Evolutionary conservation across 1,139 yeast genomes (phyloP), one percentile per base, ranked within the genome.

Genomic region (Magnusiomyces ingens): DNA sequence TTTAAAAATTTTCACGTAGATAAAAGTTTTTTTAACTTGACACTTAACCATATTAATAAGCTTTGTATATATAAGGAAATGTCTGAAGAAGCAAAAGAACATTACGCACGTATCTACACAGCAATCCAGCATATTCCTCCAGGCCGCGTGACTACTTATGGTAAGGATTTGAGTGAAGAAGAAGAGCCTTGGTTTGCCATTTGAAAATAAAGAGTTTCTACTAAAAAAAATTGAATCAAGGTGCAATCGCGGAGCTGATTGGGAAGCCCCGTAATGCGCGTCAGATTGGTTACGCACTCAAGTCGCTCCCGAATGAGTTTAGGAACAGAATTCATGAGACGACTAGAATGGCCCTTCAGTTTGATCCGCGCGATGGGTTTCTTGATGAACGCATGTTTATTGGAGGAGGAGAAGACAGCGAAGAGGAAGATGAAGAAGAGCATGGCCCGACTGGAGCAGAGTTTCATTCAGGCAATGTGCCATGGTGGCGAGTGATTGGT

Each of bases 401-500:
- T 3, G 36, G 22, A 15, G 47, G 29, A 26, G 18, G 13, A 15
- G 50, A 35, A 22, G 49, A 43, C 48, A 51, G 50, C 2, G 52
- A 48, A 6, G 46, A 47, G 2, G 44, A 42, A 3, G 59, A 55
- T 2, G 64, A 64, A 38, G 63, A 64, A 22, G 17, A 43, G 26
- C 11, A 45, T 18, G 26, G 37, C 21, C 32, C 29, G 19, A 32
- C 42, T 45, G 44, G 46, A 17, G 61, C 64, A 1, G 57, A 69
- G 32, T 68, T 62, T 59, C 66, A 73, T 43, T 45, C 62, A 1
- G 67, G 59, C 0, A 70, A 70, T 10, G 77, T 85, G 10, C 94
- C 95, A 1, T 86, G 95, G 95, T 85, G 93, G 91, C 70, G 95
- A 52, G 87, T 86, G 1, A 70, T 86, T 18, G 77, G 78, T 49